Conservation (phyloP, 2,329 filamentous ascomycete genomes). For the Hypoxylon sp. region DNA sequence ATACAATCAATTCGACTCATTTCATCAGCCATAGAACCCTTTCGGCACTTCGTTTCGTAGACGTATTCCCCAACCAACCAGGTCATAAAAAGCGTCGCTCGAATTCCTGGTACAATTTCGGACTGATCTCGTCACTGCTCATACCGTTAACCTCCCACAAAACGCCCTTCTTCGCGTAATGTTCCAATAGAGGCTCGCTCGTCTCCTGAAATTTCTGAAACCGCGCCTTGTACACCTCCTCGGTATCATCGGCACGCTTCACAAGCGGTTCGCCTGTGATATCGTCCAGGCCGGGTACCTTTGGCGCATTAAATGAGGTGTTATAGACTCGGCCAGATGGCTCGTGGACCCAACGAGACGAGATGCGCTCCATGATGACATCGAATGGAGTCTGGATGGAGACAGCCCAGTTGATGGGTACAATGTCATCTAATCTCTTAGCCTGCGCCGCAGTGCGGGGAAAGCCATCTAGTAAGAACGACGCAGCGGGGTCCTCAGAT, state of each 20-base stretch:
- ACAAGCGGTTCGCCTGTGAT: constrained; percentile 89
- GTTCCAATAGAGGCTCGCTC: constrained; percentile 85
- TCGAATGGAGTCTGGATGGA: constrained; percentile 87
- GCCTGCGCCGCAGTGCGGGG: constrained; percentile 90
- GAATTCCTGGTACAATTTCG: constrained; percentile 88
- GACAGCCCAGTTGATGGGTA: constrained; percentile 96
- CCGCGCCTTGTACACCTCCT: constrained; percentile 86
- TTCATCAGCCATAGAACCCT: constrained; percentile 3
- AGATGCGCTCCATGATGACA: constrained; percentile 90
- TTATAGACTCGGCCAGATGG: constrained; percentile 96
- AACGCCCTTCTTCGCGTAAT: constrained; percentile 88
- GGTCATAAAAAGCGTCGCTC: constrained; percentile 75
- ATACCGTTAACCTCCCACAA: constrained; percentile 89
- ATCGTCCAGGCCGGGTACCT: constrained; percentile 85
- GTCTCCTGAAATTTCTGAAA: constrained; percentile 89
- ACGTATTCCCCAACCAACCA: not conserved
- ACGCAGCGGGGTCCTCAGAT: constrained; percentile 81
- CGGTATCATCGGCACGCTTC: constrained; percentile 87
- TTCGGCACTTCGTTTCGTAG: not conserved
- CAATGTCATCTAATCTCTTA: constrained; percentile 79
- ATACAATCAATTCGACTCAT: constrained; percentile 25
- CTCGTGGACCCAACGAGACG: constrained; percentile 93
- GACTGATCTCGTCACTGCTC: constrained; percentile 94
- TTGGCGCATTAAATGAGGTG: constrained; percentile 90
- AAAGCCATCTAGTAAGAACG: constrained; percentile 96